A percentile compares a stretch with the other conserved stretches of the same genome.
phyloP scores from a whole-genome alignment of 768 basidiomycete genomes.

The Boletus rex-veris region DNA sequence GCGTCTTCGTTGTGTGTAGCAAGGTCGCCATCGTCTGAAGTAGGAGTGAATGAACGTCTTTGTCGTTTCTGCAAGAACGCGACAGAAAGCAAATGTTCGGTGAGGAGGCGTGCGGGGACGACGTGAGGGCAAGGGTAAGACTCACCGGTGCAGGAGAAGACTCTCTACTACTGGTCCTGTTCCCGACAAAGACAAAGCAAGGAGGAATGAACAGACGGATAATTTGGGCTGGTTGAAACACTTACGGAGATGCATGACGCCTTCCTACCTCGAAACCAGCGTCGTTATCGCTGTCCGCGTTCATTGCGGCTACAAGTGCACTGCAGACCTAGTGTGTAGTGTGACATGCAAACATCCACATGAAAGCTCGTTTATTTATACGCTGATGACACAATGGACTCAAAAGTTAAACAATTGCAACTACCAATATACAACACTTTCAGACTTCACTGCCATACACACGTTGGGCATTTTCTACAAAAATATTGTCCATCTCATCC shows the following conservation, averaged over 20 bases:
- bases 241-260: constrained; percentile 39
- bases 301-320: constrained; percentile 1
- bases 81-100: background rate
- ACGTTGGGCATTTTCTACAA: constrained; percentile 47
- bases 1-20: constrained; percentile 36
- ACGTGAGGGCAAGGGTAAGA: background rate
- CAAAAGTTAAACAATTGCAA: background rate
- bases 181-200: constrained; percentile 12
- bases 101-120: background rate
- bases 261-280: constrained; percentile 27
- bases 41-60: constrained; percentile 50
- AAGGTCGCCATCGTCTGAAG: constrained; percentile 47
- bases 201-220: constrained; percentile 1
- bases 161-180: constrained; percentile 56
- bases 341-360: no score
- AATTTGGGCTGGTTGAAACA: constrained; percentile 1
- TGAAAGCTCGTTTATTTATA: no score
- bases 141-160: constrained; percentile 49
- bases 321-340: background rate
- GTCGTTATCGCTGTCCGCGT: constrained; percentile 26
- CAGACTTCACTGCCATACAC: constrained; percentile 32
- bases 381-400: no score
- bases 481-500: constrained; percentile 71
- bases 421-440: background rate
- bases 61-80: constrained; percentile 34